Evolutionary conservation across 2,329 filamentous ascomycete genomes (phyloP).

Genomic region (Aaosphaeria pasadenensis): DNA sequence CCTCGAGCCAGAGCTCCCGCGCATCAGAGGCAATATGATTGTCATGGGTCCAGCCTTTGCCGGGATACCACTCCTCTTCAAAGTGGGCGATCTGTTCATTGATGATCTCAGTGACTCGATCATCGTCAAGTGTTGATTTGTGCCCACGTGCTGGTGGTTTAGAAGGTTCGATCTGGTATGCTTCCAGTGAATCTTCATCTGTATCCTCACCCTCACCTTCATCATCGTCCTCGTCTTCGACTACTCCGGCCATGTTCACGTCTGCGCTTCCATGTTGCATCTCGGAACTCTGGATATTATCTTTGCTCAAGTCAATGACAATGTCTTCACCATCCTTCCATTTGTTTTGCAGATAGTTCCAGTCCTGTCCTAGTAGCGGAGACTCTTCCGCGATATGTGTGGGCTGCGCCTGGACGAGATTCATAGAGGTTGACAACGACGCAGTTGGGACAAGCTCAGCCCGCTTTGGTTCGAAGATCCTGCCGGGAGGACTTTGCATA

Average conservation of each 20-base stretch:
- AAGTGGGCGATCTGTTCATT: constrained; percentile 22
- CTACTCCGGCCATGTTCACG: constrained; percentile 47
- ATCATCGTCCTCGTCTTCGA: constrained; percentile 6
- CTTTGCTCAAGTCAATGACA: no score
- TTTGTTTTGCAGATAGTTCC: constrained; percentile 41
- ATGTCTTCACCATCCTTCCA: constrained; percentile 38
- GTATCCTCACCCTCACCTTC: constrained; percentile 8
- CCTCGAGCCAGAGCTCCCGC: constrained; percentile 16
- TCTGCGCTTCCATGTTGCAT: constrained; percentile 9
- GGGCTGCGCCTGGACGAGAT: no score
- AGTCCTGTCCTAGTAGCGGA: constrained; percentile 4
- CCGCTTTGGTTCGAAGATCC: no score
- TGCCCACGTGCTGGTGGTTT: not conserved
- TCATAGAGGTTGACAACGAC: no score
- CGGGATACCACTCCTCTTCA: constrained; percentile 15
- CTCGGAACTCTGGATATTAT: no score
- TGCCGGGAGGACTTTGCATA: no score
- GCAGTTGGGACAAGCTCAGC: no score
- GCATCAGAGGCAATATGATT: constrained; percentile 11
- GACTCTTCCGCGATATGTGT: no score
- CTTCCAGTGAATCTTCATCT: constrained; percentile 3
- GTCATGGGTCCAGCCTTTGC: constrained; percentile 6
- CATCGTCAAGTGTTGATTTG: constrained; percentile 10
- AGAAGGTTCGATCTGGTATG: no score
- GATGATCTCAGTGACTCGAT: constrained; percentile 19